Evolutionary conservation across 495 filamentous ascomycete genomes (phyloP), one percentile per base, ranked within the genome.

Genomic region (Durotheca rogersii): DNA sequence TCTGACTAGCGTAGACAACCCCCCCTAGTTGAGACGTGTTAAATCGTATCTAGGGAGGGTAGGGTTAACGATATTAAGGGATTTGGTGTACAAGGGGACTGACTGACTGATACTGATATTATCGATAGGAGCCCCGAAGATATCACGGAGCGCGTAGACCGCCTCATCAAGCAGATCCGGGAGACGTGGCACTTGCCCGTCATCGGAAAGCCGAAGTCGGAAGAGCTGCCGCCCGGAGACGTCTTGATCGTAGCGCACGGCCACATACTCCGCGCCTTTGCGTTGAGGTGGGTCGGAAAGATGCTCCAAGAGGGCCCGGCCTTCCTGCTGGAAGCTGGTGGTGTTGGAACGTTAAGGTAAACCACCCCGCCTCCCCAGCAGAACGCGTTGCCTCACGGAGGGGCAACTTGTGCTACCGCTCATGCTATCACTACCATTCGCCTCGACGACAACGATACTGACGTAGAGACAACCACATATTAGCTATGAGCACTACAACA

Each of bases 261-360:
- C 0, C 91, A 95, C 66, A 89, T 95, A 20, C 73, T 95, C 21
- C 77, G 91, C 18, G 89, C 89, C 0, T 95, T 96, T 68, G 88
- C 89, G 4, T 91, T 94, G 82, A 76, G 91, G 14, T 96, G 91
- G 91, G 76, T 82, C 0, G 77, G 79, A 0, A 84, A 86, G 64
- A 76, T 82, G 14, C 67, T 96, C 41, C 76, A 79, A 5, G 77
- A 81, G 41, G 81, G 82, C 3, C 74, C 88, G 4, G 72, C 79
- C 3, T 79, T 90, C 71, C 73, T 91, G 66, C 68, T 91, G 5
- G 84, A 89, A 63, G 89, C 90, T 2, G 90, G 90, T 17, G 90
- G 89, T 60, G 87, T 96, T 4, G 90, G 86, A 0, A 88, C 87
- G 1, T 67, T 96, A 58, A 91, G 80, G 80, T 81, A 42, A 64